Base-by-base conservation (phyloP, 108 stramenopile genomes). In the Stephanodiscus triporus region DNA sequence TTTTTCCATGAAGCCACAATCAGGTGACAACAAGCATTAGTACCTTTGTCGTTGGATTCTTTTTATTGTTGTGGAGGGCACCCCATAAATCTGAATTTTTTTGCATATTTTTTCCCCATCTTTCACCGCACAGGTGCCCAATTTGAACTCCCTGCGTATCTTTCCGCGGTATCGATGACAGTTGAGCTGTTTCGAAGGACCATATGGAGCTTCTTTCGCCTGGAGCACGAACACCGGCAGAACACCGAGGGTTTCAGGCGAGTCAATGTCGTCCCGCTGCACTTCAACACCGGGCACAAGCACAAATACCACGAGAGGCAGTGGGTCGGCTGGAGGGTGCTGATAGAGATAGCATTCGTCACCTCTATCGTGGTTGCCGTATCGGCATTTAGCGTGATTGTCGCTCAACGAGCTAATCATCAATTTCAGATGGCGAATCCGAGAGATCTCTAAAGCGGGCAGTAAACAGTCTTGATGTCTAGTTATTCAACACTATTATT, bases 191-290 rank as follows among this genome's bases (percentile, higher is more conserved):
- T 91, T 42, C 87, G 97, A 23, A 79, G 97, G 45, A 95, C 91
- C 17, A 72, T 95, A 54, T 97, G 97, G 97, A 91, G 94, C 29
- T 92, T 96, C 74, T 89, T 97, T 22, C 89, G 97, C 20, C 72
- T 97, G 58, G 97, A 97, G 72, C 90, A 96, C 67, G 95, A 96
- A 54, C 92, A 93, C 56, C 81, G 92, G 19, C 85, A 82, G 80
- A 96, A 93, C 66, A 90, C 91, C 22, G 73, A 72, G 36, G 90
- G 89, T 17, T 96, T 78, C 75, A 85, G 95, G 51, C 80, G 95
- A 43, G 95, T 96, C 24, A 80, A 81, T 60, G 90, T 96, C 63
- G 95, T 96, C 8, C 95, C 95, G 5, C 72, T 96, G 47, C 95
- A 96, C 76, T 96, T 96, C 70, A 87, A 82, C 75, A 93, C 95